Conservation (phyloP, 1,284 basidiomycete genomes). For the Neonothopanus nambi region DNA sequence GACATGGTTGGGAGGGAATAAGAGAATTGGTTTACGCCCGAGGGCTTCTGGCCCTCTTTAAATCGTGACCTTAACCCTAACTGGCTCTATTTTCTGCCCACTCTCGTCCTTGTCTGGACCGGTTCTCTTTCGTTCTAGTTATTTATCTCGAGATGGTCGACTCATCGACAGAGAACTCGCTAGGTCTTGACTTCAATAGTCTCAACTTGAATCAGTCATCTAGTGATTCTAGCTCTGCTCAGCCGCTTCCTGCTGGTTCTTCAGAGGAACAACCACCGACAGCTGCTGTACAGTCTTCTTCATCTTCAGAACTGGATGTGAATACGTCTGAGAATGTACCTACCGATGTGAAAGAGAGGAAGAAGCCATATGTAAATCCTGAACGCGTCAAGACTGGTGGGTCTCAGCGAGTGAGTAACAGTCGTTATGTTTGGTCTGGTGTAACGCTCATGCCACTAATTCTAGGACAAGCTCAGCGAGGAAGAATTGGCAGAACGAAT, state of each 20-base stretch:
- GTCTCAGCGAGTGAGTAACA: constrained; percentile 56
- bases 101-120: neutral
- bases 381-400: constrained; percentile 81
- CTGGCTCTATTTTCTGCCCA: neutral
- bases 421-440: constrained; percentile 5
- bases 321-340: neutral
- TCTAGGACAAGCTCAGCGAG: constrained; percentile 71
- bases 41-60: too few species aligned
- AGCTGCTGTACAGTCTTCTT: constrained; percentile 15
- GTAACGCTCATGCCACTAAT: constrained; percentile 18
- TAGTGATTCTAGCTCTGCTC: constrained; percentile 10
- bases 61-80: neutral
- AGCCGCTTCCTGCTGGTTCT: constrained; percentile 10
- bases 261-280: constrained; percentile 17
- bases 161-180: constrained; percentile 50
- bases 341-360: constrained; percentile 36
- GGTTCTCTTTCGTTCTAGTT: constrained; percentile 3
- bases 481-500: constrained; percentile 74
- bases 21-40: constrained; percentile 4
- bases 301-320: neutral
- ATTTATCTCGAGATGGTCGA: constrained; percentile 30
- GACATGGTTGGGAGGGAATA: constrained; percentile 69
- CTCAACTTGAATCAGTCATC: constrained; percentile 33
- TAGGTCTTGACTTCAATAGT: constrained; percentile 65
- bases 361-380: constrained; percentile 70